These are phyloP conservation scores for Lobosporangium transversale DNA, from an alignment of 192 early-diverging fungal species.

Conservation along the genomic window DNA sequence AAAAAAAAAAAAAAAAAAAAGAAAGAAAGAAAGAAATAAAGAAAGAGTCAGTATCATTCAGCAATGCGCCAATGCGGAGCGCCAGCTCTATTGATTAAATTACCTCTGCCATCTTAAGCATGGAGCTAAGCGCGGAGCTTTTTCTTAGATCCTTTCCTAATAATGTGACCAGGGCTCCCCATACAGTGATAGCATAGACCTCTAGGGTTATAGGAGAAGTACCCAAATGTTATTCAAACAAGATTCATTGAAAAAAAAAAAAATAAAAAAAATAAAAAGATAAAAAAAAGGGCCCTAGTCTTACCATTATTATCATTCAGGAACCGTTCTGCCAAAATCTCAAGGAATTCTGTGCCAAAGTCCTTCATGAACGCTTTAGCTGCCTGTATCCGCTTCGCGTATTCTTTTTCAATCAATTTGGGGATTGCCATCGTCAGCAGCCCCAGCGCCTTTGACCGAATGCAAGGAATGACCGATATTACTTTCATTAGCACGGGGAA, in stretches of 20 bases:
- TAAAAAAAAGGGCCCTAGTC: too few species aligned
- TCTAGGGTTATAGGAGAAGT: slow-evolving; percentile 14
- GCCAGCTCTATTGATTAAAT: too few species aligned
- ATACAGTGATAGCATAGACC: slow-evolving; percentile 39
- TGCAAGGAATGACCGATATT: slow-evolving; percentile 13
- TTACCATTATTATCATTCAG: slow-evolving; percentile 15
- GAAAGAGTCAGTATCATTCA: background rate
- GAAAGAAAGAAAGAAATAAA: too few species aligned
- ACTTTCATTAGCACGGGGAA: slow-evolving; percentile 11
- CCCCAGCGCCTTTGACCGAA: slow-evolving; percentile 27
- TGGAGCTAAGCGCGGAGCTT: slow-evolving; percentile 10
- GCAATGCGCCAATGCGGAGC: background rate
- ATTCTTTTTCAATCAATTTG: slow-evolving; percentile 27
- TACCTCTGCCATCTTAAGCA: slow-evolving; percentile 45
- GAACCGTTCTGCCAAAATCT: slow-evolving; percentile 1
- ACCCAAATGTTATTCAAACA: too few species aligned
- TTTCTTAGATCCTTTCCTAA: slow-evolving; percentile 23
- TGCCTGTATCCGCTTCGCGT: slow-evolving; percentile 1
- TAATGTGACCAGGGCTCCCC: slow-evolving; percentile 31
- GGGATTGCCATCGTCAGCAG: slow-evolving; percentile 9
- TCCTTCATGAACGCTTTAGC: slow-evolving; percentile 19
- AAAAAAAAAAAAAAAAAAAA: background rate
- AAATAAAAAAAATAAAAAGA: background rate
- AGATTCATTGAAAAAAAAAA: background rate
- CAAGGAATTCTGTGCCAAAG: slow-evolving; percentile 11